Conservation (phyloP, 441 rosid genomes). For the Gossypium armourianum region DNA sequence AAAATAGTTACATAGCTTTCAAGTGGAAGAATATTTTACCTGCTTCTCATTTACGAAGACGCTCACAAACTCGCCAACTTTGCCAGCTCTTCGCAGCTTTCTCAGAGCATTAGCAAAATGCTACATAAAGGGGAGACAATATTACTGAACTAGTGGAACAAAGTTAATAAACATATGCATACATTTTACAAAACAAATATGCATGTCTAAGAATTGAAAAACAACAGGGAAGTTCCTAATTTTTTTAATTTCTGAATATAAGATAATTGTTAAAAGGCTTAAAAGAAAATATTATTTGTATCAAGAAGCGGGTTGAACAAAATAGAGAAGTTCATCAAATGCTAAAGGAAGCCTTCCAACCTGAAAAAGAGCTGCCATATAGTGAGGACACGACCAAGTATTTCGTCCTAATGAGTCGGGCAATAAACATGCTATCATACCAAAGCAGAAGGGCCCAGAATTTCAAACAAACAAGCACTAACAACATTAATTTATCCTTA, state of each 20-base stretch:
- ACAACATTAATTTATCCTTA: not conserved
- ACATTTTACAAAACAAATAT: not conserved
- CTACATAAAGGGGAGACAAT: constrained; percentile 30
- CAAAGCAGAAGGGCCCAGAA: not conserved
- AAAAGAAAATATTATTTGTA: not conserved
- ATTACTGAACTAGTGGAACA: constrained; percentile 15
- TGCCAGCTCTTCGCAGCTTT: constrained; percentile 79
- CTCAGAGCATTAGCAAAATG: constrained; percentile 58
- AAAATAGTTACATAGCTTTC: not conserved
- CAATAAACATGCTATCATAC: not conserved
- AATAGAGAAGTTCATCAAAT: not conserved
- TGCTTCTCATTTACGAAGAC: constrained; percentile 86
- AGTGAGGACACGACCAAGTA: not conserved
- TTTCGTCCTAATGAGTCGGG: not conserved
- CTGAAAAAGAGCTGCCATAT: not conserved
- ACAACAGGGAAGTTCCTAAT: not conserved
- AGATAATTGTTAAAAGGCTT: not conserved
- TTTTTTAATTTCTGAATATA: not conserved
- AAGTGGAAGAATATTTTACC: constrained; percentile 35
- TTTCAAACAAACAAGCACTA: constrained; percentile 1
- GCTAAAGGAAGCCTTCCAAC: not conserved
- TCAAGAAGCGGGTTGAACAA: not conserved
- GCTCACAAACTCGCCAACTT: constrained; percentile 81
- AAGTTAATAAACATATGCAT: not conserved
- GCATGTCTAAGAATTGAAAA: not conserved